Conservation (phyloP, 106 monocot species). For the Dendrobium nobile region DNA sequence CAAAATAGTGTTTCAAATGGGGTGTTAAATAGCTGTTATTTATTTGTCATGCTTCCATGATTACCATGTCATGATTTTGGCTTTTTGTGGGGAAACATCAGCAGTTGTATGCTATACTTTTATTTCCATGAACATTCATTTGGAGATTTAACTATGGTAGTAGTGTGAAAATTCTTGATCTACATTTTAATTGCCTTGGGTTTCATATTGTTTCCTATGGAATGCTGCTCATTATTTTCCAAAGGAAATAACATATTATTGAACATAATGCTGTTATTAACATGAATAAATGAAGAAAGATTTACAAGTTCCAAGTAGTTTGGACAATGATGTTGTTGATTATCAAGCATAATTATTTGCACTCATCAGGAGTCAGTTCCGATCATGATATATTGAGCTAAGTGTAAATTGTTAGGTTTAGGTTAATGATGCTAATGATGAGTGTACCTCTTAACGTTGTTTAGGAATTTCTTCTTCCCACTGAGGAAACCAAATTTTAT, state of each 20-base stretch:
- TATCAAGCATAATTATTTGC: not conserved
- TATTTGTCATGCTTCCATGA: no score
- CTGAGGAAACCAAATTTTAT: not conserved
- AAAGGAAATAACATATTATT: not conserved
- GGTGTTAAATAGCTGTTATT: no score
- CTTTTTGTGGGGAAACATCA: not conserved
- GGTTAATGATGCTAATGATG: not conserved
- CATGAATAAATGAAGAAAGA: not conserved
- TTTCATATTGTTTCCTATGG: not conserved
- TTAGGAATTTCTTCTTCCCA: not conserved
- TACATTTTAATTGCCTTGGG: not conserved
- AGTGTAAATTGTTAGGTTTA: not conserved
- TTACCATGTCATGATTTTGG: not conserved
- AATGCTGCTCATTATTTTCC: not conserved
- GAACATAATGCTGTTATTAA: not conserved
- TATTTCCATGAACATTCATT: not conserved
- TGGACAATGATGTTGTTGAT: not conserved
- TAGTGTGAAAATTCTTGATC: not conserved
- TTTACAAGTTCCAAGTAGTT: not conserved
- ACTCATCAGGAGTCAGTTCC: not conserved
- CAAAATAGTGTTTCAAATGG: no score
- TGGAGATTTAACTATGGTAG: no score
- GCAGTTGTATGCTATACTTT: not conserved
- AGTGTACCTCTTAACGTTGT: not conserved
- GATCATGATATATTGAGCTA: not conserved